Percentiles rank a stretch among this genome's conserved stretches.
Conservation (phyloP, 2,329 filamentous ascomycete genomes). For the Exutisphaerella laricina region DNA sequence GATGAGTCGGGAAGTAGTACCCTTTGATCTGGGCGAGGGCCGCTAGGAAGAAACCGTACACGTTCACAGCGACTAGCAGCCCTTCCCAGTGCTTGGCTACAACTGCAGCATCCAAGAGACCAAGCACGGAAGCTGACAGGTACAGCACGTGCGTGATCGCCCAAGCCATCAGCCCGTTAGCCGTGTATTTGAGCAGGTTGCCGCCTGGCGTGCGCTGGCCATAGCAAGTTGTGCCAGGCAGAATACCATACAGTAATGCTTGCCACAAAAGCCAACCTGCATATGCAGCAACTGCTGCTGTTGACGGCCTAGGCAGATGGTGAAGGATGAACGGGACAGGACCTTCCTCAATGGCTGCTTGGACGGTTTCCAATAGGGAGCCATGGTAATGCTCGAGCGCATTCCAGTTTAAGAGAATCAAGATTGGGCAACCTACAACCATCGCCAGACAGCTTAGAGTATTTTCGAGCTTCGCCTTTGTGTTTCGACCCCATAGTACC, state of each 20-base stretch:
- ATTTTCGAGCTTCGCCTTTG: conserved; percentile 5
- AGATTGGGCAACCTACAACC: conserved; percentile 4
- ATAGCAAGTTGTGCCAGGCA: conserved; percentile 8
- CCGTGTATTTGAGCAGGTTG: conserved; percentile 8
- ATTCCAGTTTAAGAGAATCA: conserved; percentile 10
- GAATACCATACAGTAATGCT: conserved; percentile 5
- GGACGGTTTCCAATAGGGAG: conserved; percentile 2
- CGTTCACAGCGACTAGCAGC: conserved; percentile 6
- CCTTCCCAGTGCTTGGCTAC: conserved; percentile 11
- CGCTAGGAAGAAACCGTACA: conserved; percentile 6
- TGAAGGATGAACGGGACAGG: neutral
- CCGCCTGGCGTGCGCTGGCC: conserved; percentile 12
- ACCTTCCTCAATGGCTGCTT: neutral
- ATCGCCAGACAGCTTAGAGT: conserved; percentile 4
- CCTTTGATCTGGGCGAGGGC: conserved; percentile 6
- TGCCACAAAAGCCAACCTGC: conserved; percentile 8
- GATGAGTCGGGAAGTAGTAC: conserved; percentile 7
- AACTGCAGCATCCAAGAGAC: conserved; percentile 5
- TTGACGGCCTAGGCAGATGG: conserved; percentile 5
- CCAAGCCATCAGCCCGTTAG: conserved; percentile 13
- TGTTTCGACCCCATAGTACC: neutral
- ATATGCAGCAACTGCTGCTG: conserved; percentile 5
- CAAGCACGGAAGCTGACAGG: neutral
- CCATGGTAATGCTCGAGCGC: conserved; percentile 12
- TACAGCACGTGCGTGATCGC: conserved; percentile 2